A percentile compares a stretch with the other conserved stretches of the same genome.
These are phyloP conservation scores for Garcia nutans DNA, from an alignment of 345 rosid species.

Conservation along the genomic window DNA sequence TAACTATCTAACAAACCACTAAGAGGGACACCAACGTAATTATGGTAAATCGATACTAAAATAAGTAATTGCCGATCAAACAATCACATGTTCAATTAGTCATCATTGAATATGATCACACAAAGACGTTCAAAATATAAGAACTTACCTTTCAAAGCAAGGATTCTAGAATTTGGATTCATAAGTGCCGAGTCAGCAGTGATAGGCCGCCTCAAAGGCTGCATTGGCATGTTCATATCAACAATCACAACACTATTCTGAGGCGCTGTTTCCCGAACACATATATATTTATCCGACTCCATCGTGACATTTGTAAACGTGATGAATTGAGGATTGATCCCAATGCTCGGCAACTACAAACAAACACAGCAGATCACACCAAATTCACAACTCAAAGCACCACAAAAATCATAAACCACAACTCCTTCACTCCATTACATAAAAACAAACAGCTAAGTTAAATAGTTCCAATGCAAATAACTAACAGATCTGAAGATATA, in stretches of 20 bases:
- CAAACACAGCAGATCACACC: conserved; percentile 18
- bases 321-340: conserved; percentile 75
- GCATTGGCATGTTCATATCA: conserved; percentile 83
- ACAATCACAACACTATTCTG: conserved; percentile 78
- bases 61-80: background rate
- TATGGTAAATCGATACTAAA: background rate
- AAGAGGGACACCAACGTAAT: background rate
- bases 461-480: background rate
- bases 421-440: background rate
- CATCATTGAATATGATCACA: background rate
- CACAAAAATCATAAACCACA: background rate
- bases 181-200: conserved; percentile 81
- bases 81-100: background rate
- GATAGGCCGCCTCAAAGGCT: conserved; percentile 78
- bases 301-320: conserved; percentile 77
- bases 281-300: conserved; percentile 88
- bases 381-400: background rate
- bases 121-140: background rate
- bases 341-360: conserved; percentile 67
- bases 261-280: conserved; percentile 84
- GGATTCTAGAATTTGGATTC: conserved; percentile 88
- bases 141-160: conserved; percentile 20
- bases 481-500: conserved; percentile 11
- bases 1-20: background rate
- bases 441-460: background rate